phyloP scores from a whole-genome alignment of 2,329 filamentous ascomycete genomes.

The Colletotrichum sp. region DNA sequence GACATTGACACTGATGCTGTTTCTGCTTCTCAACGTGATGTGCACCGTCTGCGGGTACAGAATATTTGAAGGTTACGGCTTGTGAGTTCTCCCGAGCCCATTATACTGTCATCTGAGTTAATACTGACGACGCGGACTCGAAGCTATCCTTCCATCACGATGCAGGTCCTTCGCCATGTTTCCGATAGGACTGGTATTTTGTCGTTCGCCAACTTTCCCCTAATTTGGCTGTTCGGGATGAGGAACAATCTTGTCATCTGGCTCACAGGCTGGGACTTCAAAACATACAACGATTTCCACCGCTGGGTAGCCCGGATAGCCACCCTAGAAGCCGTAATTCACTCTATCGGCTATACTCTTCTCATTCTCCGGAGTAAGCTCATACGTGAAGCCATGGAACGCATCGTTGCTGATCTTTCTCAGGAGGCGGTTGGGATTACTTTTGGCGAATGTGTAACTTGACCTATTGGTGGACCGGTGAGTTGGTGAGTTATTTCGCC shows the following conservation, averaged over 20 bases:
- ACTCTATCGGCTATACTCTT: constrained; percentile 64
- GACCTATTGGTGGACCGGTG: constrained; percentile 57
- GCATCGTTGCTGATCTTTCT: background rate
- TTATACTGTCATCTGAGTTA: background rate
- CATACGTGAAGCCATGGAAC: background rate
- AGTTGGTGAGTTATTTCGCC: constrained; percentile 38
- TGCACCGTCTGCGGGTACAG: background rate
- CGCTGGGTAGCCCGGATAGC: constrained; percentile 69
- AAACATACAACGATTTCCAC: constrained; percentile 71
- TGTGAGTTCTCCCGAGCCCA: background rate
- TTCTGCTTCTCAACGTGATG: accelerated
- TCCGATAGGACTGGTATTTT: constrained; percentile 70
- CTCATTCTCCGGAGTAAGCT: constrained; percentile 43
- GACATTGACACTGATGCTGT: background rate
- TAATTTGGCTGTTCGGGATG: constrained; percentile 71
- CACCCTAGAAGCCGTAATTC: constrained; percentile 65
- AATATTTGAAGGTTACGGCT: background rate
- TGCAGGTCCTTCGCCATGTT: constrained; percentile 56
- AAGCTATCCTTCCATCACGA: constrained; percentile 37
- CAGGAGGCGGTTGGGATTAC: constrained; percentile 42
- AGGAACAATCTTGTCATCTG: constrained; percentile 71
- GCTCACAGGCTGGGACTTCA: constrained; percentile 73
- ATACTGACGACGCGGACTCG: background rate
- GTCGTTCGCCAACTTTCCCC: constrained; percentile 66
- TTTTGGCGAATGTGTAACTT: constrained; percentile 43